Base-by-base conservation (phyloP, 1,139 yeast species). In the Lodderomyces jiufengensis region DNA sequence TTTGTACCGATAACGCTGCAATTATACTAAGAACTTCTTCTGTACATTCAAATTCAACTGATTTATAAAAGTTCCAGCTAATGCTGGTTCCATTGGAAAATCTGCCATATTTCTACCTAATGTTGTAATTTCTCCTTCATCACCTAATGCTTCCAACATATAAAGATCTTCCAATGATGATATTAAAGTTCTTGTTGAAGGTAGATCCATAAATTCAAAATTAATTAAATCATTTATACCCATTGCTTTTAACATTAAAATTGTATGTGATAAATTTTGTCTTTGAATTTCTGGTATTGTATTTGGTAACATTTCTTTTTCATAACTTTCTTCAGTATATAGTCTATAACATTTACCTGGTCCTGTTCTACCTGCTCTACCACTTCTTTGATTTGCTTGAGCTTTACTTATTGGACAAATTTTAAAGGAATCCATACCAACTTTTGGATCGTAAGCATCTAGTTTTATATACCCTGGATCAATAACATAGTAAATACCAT, bases 131-230 rank as follows among this genome's bases (percentile, higher is more conserved):
- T 67, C 57, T 0, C 97, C 97, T 14, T 78, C 76, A 26, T 80
- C 84, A 53, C 88, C 95, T 30, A 94, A 63, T 0, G 97, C 97
- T 20, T 83, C 80, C 29, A 94, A 63, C 27, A 84, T 82, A 53
- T 80, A 92, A 29, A 94, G 66, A 46, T 90, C 96, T 48, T 85
- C 90, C 34, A 92, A 61, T 0, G 98, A 96, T 9, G 79, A 70
- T 32, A 84, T 54, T 73, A 92, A 73, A 0, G 95, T 73, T 37
- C 76, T 78, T 12, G 75, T 71, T 1, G 94, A 84, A 0, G 99
- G 99, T 7, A 95, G 90, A 53, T 92, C 99, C 95, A 90, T 86
- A 50, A 90, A 90, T 35, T 86, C 95, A 60, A 90, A 90, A 40
- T 75, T 69, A 25, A 86, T 48, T 33, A 90, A 59, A 55, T 90